A percentile compares a stretch with the other conserved stretches of the same genome.
Evolutionary conservation across 1,139 yeast species (phyloP).

Genomic region (Wickerhamomyces sp.): DNA sequence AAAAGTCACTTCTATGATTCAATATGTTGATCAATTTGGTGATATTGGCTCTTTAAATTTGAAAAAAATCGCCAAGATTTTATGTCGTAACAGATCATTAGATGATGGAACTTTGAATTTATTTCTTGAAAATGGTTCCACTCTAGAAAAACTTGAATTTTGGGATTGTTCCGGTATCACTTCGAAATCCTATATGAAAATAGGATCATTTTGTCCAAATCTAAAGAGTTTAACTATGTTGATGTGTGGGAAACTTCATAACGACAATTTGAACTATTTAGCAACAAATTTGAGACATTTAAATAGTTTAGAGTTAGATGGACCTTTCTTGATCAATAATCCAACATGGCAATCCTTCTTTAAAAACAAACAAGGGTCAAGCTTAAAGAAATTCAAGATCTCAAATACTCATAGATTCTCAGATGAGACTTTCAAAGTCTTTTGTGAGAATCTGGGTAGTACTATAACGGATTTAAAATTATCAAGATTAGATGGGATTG

Average conservation of each 20-base stretch:
- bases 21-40: constrained; percentile 72
- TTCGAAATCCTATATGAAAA: constrained; percentile 57
- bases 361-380: constrained; percentile 36
- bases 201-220: constrained; percentile 78
- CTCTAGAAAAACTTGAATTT: constrained; percentile 53
- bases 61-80: constrained; percentile 64
- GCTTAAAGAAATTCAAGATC: constrained; percentile 53
- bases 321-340: constrained; percentile 81
- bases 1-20: constrained; percentile 66
- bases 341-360: constrained; percentile 73
- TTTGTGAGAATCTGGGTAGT: constrained; percentile 60
- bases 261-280: constrained; percentile 64
- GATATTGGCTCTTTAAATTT: constrained; percentile 68
- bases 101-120: constrained; percentile 65
- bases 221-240: constrained; percentile 60
- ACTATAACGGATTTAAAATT: constrained; percentile 47
- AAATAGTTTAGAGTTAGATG: constrained; percentile 58
- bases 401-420: constrained; percentile 81
- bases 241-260: constrained; percentile 92
- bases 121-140: constrained; percentile 53
- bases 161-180: constrained; percentile 91
- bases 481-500: constrained; percentile 69
- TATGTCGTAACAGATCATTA: constrained; percentile 77
- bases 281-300: constrained; percentile 54
- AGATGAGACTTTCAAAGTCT: constrained; percentile 55